phyloP scores from a whole-genome alignment of 2,329 filamentous ascomycete species.

The Calonectria montana region DNA sequence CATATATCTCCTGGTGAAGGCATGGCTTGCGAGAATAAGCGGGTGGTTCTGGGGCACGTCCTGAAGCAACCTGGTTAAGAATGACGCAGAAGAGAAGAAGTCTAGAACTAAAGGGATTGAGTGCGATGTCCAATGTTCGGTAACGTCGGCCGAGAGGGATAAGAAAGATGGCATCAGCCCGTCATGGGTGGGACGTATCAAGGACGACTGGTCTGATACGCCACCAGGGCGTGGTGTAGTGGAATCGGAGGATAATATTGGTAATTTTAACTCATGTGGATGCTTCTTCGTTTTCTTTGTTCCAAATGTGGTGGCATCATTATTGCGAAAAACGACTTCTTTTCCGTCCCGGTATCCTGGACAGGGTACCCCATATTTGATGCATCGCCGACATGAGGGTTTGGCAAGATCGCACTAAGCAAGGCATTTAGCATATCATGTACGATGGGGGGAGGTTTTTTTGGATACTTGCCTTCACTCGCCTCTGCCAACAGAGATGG shows the following conservation, averaged over 20 bases:
- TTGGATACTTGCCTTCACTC: neutral
- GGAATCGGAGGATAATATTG: neutral
- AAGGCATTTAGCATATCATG: neutral
- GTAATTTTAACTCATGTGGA: too few relatives aligned
- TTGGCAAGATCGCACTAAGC: neutral
- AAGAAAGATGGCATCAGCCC: neutral
- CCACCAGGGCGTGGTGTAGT: neutral
- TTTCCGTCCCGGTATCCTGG: neutral
- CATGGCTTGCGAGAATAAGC: neutral
- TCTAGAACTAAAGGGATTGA: neutral
- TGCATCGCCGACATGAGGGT: neutral
- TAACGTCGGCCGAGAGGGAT: neutral
- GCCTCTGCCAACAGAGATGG: neutral
- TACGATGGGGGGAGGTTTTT: neutral
- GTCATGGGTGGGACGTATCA: too few relatives aligned
- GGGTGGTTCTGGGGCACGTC: neutral
- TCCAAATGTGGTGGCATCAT: neutral
- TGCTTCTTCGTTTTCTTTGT: neutral
- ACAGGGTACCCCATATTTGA: neutral
- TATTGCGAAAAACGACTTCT: neutral
- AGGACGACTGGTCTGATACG: neutral
- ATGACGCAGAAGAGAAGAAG: neutral
- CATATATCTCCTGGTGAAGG: neutral
- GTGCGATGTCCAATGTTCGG: neutral
- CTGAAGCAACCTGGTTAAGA: neutral